Conservation (phyloP, 2,329 filamentous ascomycete species). For the Exserohilum turcica region DNA sequence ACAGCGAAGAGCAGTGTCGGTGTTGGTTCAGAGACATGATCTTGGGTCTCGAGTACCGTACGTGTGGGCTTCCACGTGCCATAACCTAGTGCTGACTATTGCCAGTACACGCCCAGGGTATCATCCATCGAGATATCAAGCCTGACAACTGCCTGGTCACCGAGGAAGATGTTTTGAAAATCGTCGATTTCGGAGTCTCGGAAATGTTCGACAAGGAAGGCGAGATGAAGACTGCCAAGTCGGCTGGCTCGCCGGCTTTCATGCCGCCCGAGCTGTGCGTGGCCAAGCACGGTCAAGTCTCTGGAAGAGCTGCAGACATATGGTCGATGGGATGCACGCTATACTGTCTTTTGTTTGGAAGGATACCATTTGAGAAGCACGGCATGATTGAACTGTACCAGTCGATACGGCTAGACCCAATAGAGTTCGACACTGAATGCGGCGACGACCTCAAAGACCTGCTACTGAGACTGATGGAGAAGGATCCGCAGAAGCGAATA, state of each 20-base stretch:
- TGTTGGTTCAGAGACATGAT: constrained; percentile 96
- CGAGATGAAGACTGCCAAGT: constrained; percentile 90
- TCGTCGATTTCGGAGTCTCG: constrained; percentile 98
- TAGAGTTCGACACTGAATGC: constrained; percentile 66
- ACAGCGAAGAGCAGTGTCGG: constrained; percentile 79
- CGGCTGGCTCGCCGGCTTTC: constrained; percentile 92
- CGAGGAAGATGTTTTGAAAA: constrained; percentile 89
- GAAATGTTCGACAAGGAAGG: constrained; percentile 94
- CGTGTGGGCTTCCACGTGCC: constrained; percentile 43
- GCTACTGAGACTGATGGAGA: constrained; percentile 75
- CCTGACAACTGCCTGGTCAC: constrained; percentile 94
- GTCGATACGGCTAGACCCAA: constrained; percentile 75
- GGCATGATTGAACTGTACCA: constrained; percentile 87
- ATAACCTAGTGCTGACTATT: constrained; percentile 21
- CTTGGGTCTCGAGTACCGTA: constrained; percentile 89
- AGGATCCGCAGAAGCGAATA: constrained; percentile 82
- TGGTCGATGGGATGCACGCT: constrained; percentile 98
- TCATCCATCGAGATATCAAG: constrained; percentile 97
- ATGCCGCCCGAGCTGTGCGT: constrained; percentile 91
- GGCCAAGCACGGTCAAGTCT: constrained; percentile 82
- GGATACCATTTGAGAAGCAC: constrained; percentile 80
- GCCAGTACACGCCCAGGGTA: constrained; percentile 86
- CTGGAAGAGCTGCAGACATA: constrained; percentile 88
- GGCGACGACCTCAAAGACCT: constrained; percentile 75
- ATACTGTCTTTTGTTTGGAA: constrained; percentile 88